Evolutionary conservation across 768 basidiomycete genomes (phyloP).

Genomic region (Suillus tomentosus): DNA sequence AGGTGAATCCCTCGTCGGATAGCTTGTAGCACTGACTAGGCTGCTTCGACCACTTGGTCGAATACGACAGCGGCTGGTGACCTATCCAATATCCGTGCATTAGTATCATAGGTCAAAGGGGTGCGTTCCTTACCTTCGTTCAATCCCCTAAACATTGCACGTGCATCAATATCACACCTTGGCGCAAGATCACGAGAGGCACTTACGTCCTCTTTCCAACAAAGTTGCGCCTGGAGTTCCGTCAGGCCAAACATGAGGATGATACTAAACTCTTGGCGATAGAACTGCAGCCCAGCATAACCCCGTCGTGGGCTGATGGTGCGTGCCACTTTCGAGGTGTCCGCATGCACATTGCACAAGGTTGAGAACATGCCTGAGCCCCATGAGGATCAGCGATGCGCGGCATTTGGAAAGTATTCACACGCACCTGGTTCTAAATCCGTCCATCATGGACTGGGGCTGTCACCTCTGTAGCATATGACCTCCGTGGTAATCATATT

Average conservation of each 20-base stretch:
- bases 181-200: neutral
- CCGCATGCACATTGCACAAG: constrained; percentile 25
- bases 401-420: neutral
- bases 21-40: constrained; percentile 11
- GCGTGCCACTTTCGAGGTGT: constrained; percentile 32
- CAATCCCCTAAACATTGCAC: constrained; percentile 15
- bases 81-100: constrained; percentile 17
- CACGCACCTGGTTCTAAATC: constrained; percentile 31
- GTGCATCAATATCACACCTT: constrained; percentile 8
- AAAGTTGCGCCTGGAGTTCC: constrained; percentile 48
- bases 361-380: constrained; percentile 30
- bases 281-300: constrained; percentile 33
- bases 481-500: constrained; percentile 33
- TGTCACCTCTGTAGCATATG: constrained; percentile 31
- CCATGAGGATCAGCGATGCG: constrained; percentile 2
- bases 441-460: constrained; percentile 29
- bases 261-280: constrained; percentile 38
- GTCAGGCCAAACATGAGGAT: constrained; percentile 47
- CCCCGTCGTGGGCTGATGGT: constrained; percentile 32
- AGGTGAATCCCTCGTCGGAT: neutral
- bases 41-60: constrained; percentile 34
- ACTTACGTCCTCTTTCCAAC: constrained; percentile 46
- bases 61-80: constrained; percentile 36
- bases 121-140: constrained; percentile 22
- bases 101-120: neutral